phyloP scores from a whole-genome alignment of 306 rosid genomes.

The Cucumis cinereus region DNA sequence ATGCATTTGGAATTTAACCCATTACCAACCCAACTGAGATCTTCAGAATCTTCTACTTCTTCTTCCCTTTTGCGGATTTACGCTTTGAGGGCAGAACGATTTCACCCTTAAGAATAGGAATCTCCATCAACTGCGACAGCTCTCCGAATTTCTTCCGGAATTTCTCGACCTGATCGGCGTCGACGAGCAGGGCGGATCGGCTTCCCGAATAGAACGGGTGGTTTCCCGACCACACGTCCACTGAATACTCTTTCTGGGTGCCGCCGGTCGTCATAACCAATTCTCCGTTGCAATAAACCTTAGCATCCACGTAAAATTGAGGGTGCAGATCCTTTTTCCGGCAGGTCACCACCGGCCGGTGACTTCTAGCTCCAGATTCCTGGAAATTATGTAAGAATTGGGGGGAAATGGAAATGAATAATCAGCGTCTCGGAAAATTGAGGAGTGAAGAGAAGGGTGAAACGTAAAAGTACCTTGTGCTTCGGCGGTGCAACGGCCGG shows the following conservation, averaged over 20 bases:
- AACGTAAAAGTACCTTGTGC: conserved; percentile 16
- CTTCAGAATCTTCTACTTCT: conserved; percentile 26
- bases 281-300: conserved; percentile 76
- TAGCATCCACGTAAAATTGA: conserved; percentile 52
- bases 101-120: conserved; percentile 83
- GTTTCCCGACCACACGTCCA: conserved; percentile 96
- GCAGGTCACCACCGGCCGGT: conserved; percentile 34
- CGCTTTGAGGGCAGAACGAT: conserved; percentile 56
- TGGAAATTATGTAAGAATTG: background rate
- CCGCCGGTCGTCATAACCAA: conserved; percentile 88
- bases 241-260: conserved; percentile 78
- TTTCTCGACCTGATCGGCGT: conserved; percentile 86
- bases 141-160: conserved; percentile 82
- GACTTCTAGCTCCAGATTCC: conserved; percentile 15
- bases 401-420: background rate
- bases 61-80: conserved; percentile 60
- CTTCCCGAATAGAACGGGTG: conserved; percentile 86
- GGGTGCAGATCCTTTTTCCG: conserved; percentile 93
- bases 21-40: background rate
- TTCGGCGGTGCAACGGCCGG: conserved; percentile 12
- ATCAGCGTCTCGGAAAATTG: background rate
- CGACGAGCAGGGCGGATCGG: conserved; percentile 40
- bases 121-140: conserved; percentile 46
- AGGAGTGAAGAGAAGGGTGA: background rate
- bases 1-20: background rate